phyloP scores from a whole-genome alignment of 768 basidiomycete genomes.

The Strobilomyces echinocephalus region DNA sequence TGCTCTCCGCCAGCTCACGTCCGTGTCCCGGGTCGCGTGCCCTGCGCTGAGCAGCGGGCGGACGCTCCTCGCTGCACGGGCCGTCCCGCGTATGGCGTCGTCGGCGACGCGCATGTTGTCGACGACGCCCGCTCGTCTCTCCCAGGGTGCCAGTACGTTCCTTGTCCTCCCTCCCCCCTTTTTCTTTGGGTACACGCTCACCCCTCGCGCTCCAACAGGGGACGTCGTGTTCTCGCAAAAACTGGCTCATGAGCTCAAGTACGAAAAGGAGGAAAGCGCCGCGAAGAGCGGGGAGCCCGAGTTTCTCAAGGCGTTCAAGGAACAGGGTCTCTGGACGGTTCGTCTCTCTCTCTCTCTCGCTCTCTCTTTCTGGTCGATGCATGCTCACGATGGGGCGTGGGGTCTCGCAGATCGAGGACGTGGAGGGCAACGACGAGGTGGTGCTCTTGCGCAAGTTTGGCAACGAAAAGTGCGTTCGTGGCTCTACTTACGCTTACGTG shows the following conservation, averaged over 20 bases:
- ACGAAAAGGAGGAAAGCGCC: constrained; percentile 67
- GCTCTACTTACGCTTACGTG: too few species aligned
- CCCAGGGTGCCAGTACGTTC: constrained; percentile 41
- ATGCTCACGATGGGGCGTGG: background rate
- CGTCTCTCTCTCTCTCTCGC: background rate
- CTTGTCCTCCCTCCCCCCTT: too few species aligned
- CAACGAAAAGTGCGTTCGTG: constrained; percentile 77
- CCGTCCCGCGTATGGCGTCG: constrained; percentile 13
- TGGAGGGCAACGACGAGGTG: constrained; percentile 74
- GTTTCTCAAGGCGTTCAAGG: constrained; percentile 72
- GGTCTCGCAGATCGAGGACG: constrained; percentile 58
- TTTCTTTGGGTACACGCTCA: background rate
- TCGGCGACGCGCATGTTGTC: constrained; percentile 39
- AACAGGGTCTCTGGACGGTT: constrained; percentile 76
- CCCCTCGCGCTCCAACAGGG: constrained; percentile 36
- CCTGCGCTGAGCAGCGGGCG: constrained; percentile 23
- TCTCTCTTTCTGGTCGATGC: background rate
- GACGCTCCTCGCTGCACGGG: constrained; percentile 12
- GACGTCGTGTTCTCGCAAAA: constrained; percentile 73
- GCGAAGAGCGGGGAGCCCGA: constrained; percentile 54
- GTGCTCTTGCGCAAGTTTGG: constrained; percentile 78
- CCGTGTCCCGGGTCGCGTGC: constrained; percentile 37
- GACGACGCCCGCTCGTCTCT: constrained; percentile 34
- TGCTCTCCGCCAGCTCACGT: constrained; percentile 52
- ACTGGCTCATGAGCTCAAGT: constrained; percentile 77